Evolutionary conservation across 192 early-diverging fungal species (phyloP).

Genomic region (Helicostylum pulchrum): DNA sequence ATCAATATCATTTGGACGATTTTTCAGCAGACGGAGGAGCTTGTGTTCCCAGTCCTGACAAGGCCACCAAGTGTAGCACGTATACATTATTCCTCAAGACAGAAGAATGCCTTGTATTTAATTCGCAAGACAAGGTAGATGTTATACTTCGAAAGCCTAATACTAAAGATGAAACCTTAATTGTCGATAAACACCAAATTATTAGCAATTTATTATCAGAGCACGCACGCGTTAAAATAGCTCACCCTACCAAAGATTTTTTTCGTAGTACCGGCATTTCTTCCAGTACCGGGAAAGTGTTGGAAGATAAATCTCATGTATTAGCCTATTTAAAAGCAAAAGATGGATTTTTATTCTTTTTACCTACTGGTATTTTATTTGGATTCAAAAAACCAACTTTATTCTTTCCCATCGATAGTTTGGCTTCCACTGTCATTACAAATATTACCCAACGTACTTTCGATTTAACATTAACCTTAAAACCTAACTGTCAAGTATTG

Average conservation of each 20-base stretch:
- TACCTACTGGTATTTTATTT: conserved; percentile 46
- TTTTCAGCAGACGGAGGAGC: background rate
- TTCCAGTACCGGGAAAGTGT: background rate
- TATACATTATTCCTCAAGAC: background rate
- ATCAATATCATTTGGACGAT: background rate
- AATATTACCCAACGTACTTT: conserved; percentile 41
- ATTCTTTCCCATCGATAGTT: conserved; percentile 37
- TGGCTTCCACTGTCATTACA: conserved; percentile 34
- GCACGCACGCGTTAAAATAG: background rate
- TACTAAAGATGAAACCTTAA: background rate
- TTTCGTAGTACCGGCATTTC: background rate
- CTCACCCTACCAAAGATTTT: background rate
- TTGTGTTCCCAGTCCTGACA: conserved; percentile 19
- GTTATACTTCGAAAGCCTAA: background rate
- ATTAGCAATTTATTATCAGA: background rate
- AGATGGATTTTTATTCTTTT: conserved; percentile 40
- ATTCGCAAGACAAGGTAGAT: background rate
- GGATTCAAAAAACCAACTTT: conserved; percentile 54
- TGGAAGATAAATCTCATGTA: conserved; percentile 5
- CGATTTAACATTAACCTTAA: conserved; percentile 30
- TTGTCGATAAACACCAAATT: background rate
- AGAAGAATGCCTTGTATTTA: background rate
- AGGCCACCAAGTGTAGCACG: background rate
- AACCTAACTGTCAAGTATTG: background rate
- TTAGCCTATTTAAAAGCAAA: conserved; percentile 32